Percentiles rank a stretch among this genome's conserved stretches.
These are phyloP conservation scores for Vitis hybrid DNA, from an alignment of 177 flowering plant species.

Conservation along the genomic window DNA sequence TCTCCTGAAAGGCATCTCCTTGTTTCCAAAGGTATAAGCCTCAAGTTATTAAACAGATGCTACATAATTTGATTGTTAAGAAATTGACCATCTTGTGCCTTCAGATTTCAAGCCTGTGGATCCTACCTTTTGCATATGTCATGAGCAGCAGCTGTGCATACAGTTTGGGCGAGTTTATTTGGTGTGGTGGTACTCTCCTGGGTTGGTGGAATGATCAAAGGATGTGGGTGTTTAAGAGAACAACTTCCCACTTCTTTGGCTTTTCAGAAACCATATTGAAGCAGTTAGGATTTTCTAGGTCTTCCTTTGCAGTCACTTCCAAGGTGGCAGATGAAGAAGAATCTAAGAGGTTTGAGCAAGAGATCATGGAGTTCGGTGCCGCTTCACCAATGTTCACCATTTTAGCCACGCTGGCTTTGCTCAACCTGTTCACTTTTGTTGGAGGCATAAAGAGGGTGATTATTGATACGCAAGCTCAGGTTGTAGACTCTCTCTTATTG, in stretches of 20 bases:
- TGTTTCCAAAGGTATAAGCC: constrained; percentile 50
- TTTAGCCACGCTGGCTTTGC: constrained; percentile 30
- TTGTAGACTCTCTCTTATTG: constrained; percentile 12
- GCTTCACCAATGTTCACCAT: constrained; percentile 34
- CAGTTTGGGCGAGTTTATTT: constrained; percentile 38
- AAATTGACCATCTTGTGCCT: not conserved
- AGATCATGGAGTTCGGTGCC: constrained; percentile 44
- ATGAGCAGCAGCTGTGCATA: constrained; percentile 19
- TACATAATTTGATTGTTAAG: not conserved
- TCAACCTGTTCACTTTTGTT: constrained; percentile 24
- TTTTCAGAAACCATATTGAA: constrained; percentile 25
- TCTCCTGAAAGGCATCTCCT: constrained; percentile 35
- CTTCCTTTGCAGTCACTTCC: constrained; percentile 28
- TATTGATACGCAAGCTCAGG: not conserved
- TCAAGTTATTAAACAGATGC: not conserved
- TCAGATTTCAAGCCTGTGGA: constrained; percentile 53
- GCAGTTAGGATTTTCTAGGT: constrained; percentile 20
- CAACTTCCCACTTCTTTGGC: constrained; percentile 40
- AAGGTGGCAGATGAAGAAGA: constrained; percentile 36
- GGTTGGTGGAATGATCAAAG: constrained; percentile 57
- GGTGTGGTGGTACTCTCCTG: constrained; percentile 30
- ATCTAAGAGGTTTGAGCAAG: constrained; percentile 24
- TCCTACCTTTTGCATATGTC: constrained; percentile 45
- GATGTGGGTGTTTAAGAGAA: constrained; percentile 42
- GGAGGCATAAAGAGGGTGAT: constrained; percentile 7